phyloP scores from a whole-genome alignment of 768 basidiomycete species.

The Suillus bovinus region DNA sequence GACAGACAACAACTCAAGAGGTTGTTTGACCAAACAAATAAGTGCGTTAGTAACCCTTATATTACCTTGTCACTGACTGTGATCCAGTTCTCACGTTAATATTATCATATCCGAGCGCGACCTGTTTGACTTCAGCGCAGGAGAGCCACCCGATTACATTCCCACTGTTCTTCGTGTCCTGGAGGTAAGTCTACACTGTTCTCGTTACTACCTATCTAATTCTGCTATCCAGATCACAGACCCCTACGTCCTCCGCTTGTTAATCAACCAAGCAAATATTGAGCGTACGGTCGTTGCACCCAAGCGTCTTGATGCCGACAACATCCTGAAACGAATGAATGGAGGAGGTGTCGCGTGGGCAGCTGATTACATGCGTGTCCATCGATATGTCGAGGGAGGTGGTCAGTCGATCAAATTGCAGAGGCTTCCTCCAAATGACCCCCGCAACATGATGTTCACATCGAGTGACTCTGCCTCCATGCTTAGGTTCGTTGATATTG shows the following conservation, averaged over 20 bases:
- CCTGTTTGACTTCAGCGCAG: conserved; percentile 75
- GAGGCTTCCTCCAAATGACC: conserved; percentile 32
- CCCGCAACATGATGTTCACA: conserved; percentile 51
- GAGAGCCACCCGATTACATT: conserved; percentile 64
- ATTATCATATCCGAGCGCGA: conserved; percentile 73
- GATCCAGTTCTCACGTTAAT: conserved; percentile 41
- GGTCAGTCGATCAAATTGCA: conserved; percentile 47
- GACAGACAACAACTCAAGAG: conserved; percentile 60
- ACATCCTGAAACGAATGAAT: conserved; percentile 41
- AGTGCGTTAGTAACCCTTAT: conserved; percentile 48
- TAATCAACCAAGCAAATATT: conserved; percentile 75
- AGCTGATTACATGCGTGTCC: conserved; percentile 60
- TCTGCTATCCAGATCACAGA: conserved; percentile 61
- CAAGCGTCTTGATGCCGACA: conserved; percentile 65
- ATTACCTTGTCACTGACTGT: neutral
- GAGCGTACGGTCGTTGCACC: conserved; percentile 70
- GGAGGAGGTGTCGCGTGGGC: conserved; percentile 65
- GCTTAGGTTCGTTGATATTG: conserved; percentile 40
- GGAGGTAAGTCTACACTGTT: conserved; percentile 49
- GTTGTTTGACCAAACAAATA: conserved; percentile 58
- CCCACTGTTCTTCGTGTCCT: conserved; percentile 82
- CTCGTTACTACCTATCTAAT: neutral
- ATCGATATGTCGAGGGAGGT: conserved; percentile 70
- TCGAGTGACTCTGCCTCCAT: conserved; percentile 50
- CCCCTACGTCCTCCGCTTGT: conserved; percentile 70